Percentiles rank a stretch among this genome's conserved stretches.
These are phyloP conservation scores for Trifolium fragiferum DNA, from an alignment of 306 rosid genomes.

Conservation along the genomic window DNA sequence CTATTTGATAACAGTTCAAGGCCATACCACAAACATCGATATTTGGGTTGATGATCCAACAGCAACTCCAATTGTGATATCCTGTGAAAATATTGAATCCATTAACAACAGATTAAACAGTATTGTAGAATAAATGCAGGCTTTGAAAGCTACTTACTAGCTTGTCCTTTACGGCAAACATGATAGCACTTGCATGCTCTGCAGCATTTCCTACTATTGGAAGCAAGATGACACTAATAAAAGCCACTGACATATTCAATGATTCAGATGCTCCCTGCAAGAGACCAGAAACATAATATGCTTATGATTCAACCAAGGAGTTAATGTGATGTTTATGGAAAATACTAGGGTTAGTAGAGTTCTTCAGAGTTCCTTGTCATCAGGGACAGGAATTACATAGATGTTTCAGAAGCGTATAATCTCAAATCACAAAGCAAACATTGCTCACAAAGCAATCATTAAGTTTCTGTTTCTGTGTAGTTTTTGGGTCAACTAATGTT, in stretches of 20 bases:
- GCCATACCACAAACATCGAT: slow-evolving; percentile 92
- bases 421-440: slow-evolving; percentile 35
- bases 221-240: slow-evolving; percentile 88
- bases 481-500: not conserved
- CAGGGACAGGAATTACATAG: slow-evolving; percentile 6
- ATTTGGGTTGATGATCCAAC: slow-evolving; percentile 93
- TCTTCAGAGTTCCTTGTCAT: not conserved
- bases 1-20: slow-evolving; percentile 42
- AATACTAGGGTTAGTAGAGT: not conserved
- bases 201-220: slow-evolving; percentile 82
- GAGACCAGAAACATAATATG: slow-evolving; percentile 31
- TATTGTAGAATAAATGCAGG: slow-evolving; percentile 18
- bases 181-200: slow-evolving; percentile 87
- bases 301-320: slow-evolving; percentile 28
- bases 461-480: slow-evolving; percentile 16
- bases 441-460: slow-evolving; percentile 8
- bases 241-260: slow-evolving; percentile 77
- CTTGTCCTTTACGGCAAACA: slow-evolving; percentile 95
- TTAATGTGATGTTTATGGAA: not conserved
- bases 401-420: slow-evolving; percentile 8
- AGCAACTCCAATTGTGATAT: slow-evolving; percentile 92
- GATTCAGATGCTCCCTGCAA: slow-evolving; percentile 92
- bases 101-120: slow-evolving; percentile 44
- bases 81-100: slow-evolving; percentile 55
- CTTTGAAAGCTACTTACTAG: slow-evolving; percentile 72